Percentiles rank a stretch among this genome's conserved stretches.
phyloP scores from a whole-genome alignment of 1,139 yeast genomes.

The Debaryomyces fabryi region DNA sequence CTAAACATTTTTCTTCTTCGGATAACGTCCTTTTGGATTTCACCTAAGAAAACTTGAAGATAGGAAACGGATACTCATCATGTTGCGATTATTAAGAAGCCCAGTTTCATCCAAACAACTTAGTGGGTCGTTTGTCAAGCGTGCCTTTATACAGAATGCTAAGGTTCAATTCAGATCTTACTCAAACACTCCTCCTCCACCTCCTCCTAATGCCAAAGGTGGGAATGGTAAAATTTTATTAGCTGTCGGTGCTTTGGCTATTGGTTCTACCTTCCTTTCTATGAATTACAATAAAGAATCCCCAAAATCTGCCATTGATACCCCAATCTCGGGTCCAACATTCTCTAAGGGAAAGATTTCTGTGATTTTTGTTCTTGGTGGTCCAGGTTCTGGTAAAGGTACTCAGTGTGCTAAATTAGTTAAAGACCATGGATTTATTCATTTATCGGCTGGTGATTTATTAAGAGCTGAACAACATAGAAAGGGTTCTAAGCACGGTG shows the following conservation, averaged over 20 bases:
- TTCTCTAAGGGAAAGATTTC: constrained; percentile 67
- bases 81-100: constrained; percentile 7
- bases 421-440: constrained; percentile 77
- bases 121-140: neutral
- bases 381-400: constrained; percentile 96
- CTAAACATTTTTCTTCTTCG: neutral
- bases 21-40: neutral
- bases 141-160: neutral
- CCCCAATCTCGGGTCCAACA: constrained; percentile 26
- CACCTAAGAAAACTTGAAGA: neutral
- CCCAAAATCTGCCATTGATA: constrained; percentile 52
- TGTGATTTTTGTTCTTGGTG: constrained; percentile 87
- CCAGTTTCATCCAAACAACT: neutral
- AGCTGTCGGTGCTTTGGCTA: constrained; percentile 40
- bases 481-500: constrained; percentile 81
- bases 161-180: constrained; percentile 17
- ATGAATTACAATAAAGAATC: constrained; percentile 44
- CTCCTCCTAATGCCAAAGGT: constrained; percentile 22
- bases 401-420: constrained; percentile 92
- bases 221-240: constrained; percentile 30
- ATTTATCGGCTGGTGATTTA: constrained; percentile 92
- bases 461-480: constrained; percentile 89
- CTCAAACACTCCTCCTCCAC: constrained; percentile 18
- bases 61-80: neutral
- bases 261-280: constrained; percentile 52